These are phyloP conservation scores for Podospora appendiculata DNA, from an alignment of 495 filamentous ascomycete genomes.

Conservation along the genomic window DNA sequence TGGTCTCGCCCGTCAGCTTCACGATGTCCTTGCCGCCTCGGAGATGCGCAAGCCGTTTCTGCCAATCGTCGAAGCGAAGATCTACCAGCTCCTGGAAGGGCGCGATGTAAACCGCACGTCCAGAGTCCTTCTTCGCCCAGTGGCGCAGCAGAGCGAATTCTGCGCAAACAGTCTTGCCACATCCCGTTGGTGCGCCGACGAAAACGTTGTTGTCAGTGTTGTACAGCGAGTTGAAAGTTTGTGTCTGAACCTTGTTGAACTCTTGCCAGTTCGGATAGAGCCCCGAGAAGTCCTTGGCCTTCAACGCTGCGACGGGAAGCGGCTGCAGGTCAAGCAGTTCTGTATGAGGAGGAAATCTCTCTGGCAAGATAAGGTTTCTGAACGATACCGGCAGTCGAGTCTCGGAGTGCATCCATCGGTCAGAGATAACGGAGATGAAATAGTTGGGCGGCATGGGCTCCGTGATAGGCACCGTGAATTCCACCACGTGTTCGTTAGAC, in stretches of 20 bases:
- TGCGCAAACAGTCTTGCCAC: constrained; percentile 93
- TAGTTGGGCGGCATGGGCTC: constrained; percentile 99
- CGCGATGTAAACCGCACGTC: constrained; percentile 87
- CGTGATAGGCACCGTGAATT: constrained; percentile 92
- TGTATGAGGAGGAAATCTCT: constrained; percentile 93
- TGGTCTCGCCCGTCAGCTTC: constrained; percentile 90
- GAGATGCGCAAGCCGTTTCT: constrained; percentile 60
- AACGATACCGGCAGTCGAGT: constrained; percentile 91
- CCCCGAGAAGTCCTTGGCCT: constrained; percentile 70
- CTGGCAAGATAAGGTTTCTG: constrained; percentile 86
- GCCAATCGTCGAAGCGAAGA: constrained; percentile 71
- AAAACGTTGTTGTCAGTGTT: constrained; percentile 89
- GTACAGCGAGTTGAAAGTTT: constrained; percentile 90
- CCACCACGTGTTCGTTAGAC: constrained; percentile 91
- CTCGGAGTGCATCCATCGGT: constrained; percentile 97
- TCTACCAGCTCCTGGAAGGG: constrained; percentile 95
- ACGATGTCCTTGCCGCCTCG: constrained; percentile 85
- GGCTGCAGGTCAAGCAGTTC: constrained; percentile 85
- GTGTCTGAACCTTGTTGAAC: constrained; percentile 97
- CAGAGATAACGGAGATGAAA: constrained; percentile 89
- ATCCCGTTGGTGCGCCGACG: constrained; percentile 81
- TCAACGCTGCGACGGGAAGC: constrained; percentile 78
- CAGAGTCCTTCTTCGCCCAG: constrained; percentile 66
- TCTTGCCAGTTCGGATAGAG: constrained; percentile 80
- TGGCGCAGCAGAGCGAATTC: constrained; percentile 87